Percentiles rank a stretch among this genome's conserved stretches.
phyloP scores from a whole-genome alignment of 441 rosid genomes.

The Pelargonium fulgidum region DNA sequence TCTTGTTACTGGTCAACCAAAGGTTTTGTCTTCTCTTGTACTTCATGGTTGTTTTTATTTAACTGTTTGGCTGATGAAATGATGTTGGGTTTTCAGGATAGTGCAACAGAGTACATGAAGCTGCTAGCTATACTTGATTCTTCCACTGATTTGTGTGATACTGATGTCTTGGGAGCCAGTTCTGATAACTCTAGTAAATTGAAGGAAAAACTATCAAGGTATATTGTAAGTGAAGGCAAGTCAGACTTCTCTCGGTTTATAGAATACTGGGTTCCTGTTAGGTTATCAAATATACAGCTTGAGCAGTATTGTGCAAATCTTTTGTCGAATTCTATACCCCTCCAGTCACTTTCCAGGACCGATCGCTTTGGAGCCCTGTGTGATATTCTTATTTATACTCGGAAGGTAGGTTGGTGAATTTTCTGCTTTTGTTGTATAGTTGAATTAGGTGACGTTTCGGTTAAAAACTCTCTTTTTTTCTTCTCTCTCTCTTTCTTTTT shows the following conservation, averaged over 20 bases:
- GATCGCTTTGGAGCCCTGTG: constrained; percentile 59
- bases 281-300: constrained; percentile 70
- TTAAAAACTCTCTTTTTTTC: neutral
- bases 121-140: constrained; percentile 34
- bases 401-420: constrained; percentile 48
- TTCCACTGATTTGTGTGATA: constrained; percentile 14
- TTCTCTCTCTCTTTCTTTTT: too few relatives aligned
- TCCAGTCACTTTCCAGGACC: constrained; percentile 50
- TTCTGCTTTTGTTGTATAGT: constrained; percentile 14
- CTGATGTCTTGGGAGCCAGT: constrained; percentile 20
- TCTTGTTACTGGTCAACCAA: constrained; percentile 40
- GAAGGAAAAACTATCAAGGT: constrained; percentile 41
- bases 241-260: constrained; percentile 44
- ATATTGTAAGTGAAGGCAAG: constrained; percentile 35
- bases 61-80: neutral
- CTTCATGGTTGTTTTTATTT: neutral
- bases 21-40: constrained; percentile 34
- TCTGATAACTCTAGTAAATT: constrained; percentile 26
- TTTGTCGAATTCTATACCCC: constrained; percentile 45
- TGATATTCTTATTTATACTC: constrained; percentile 49
- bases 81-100: constrained; percentile 35
- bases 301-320: constrained; percentile 84
- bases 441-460: constrained; percentile 14
- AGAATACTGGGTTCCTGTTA: constrained; percentile 93
- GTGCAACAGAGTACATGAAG: constrained; percentile 26